Evolutionary conservation across 2,329 filamentous ascomycete species (phyloP).

Genomic region (Corynespora cassiicola): DNA sequence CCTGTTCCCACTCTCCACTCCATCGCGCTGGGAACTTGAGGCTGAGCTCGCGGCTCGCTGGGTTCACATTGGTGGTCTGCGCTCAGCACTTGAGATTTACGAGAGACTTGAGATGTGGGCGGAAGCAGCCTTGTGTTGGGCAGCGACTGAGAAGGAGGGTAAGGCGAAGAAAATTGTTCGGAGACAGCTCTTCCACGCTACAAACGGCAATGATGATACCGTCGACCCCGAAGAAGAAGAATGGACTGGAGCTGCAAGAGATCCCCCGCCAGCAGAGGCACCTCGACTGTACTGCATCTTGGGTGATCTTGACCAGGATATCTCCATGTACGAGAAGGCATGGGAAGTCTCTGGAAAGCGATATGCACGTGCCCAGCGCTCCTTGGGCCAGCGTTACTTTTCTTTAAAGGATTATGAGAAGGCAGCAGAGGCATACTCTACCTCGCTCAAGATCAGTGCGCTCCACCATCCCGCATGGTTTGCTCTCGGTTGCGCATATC

Average conservation of each 20-base stretch:
- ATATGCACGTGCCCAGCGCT: slow-evolving; percentile 87
- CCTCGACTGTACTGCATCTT: slow-evolving; percentile 91
- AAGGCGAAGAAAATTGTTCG: slow-evolving; percentile 81
- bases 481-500: slow-evolving; percentile 83
- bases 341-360: slow-evolving; percentile 84
- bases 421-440: slow-evolving; percentile 78
- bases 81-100: slow-evolving; percentile 94
- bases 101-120: slow-evolving; percentile 93
- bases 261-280: slow-evolving; percentile 78
- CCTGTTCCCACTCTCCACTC: slow-evolving; percentile 82
- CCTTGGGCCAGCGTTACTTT: slow-evolving; percentile 80
- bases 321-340: slow-evolving; percentile 78
- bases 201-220: slow-evolving; percentile 45
- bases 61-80: slow-evolving; percentile 84
- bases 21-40: slow-evolving; percentile 92
- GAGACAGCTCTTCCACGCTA: slow-evolving; percentile 77
- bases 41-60: slow-evolving; percentile 92
- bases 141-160: slow-evolving; percentile 78
- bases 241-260: slow-evolving; percentile 72
- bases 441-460: slow-evolving; percentile 79
- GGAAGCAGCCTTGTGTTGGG: slow-evolving; percentile 90
- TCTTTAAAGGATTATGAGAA: slow-evolving; percentile 68
- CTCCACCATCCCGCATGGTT: slow-evolving; percentile 88
- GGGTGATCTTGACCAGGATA: slow-evolving; percentile 82
- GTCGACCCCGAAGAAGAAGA: slow-evolving; percentile 53